Percentiles rank a stretch among this genome's conserved stretches.
phyloP scores from a whole-genome alignment of 306 rosid species.

The Lathyrus sativus region DNA sequence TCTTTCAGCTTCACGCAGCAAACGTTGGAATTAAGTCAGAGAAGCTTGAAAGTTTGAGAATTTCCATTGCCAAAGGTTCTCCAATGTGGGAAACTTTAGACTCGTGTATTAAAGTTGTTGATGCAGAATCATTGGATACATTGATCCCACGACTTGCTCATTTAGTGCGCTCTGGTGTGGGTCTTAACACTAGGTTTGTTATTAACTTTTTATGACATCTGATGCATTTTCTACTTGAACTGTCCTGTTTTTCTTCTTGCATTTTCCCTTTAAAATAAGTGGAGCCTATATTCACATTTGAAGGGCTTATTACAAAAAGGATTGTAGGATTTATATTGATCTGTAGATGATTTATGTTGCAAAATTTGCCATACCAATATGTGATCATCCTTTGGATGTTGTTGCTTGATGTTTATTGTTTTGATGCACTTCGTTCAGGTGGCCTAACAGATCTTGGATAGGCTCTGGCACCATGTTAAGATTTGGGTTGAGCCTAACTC shows the following conservation, averaged over 20 bases:
- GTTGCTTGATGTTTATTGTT: slow-evolving; percentile 3
- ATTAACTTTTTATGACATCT: neutral
- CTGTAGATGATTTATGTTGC: neutral
- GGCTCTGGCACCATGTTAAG: too few relatives aligned
- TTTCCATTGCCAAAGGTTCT: slow-evolving; percentile 95
- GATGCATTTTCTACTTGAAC: slow-evolving; percentile 21
- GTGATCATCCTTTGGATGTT: slow-evolving; percentile 20
- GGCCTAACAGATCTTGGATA: too few relatives aligned
- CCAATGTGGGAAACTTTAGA: slow-evolving; percentile 99
- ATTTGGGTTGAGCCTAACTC: too few relatives aligned
- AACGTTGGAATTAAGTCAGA: slow-evolving; percentile 87
- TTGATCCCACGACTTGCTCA: slow-evolving; percentile 90
- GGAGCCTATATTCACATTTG: neutral
- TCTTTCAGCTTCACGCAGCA: slow-evolving; percentile 82
- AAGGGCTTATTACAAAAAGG: neutral
- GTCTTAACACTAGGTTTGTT: slow-evolving; percentile 89
- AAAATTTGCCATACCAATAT: slow-evolving; percentile 7
- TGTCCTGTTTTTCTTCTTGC: slow-evolving; percentile 11
- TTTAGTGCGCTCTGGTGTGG: slow-evolving; percentile 90
- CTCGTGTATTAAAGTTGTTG: slow-evolving; percentile 81
- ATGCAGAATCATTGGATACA: slow-evolving; percentile 66
- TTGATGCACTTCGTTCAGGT: neutral
- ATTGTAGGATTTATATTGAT: neutral
- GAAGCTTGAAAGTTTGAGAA: slow-evolving; percentile 87
- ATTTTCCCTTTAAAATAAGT: slow-evolving; percentile 25